Evolutionary conservation across 345 rosid genomes (phyloP).

Genomic region (Moringa oleifera): DNA sequence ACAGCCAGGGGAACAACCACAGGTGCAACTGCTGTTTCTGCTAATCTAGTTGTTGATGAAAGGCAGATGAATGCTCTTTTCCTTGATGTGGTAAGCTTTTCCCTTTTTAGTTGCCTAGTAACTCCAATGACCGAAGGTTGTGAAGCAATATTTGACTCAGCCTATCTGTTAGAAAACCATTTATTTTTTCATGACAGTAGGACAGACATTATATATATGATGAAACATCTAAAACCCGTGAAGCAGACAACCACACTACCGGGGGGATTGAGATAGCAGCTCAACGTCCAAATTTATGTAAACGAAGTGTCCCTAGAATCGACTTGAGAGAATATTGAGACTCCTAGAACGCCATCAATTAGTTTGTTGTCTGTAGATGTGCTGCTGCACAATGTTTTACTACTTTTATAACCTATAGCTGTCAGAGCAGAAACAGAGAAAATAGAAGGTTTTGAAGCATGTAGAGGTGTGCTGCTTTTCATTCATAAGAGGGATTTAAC

Average conservation of each 20-base stretch:
- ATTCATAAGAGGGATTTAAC: too few relatives aligned
- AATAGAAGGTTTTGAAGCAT: too few relatives aligned
- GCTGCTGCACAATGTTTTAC: neutral
- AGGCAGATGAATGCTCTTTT: constrained; percentile 98
- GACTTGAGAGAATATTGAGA: too few relatives aligned
- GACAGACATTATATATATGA: too few relatives aligned
- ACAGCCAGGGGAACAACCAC: constrained; percentile 66
- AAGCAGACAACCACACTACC: neutral
- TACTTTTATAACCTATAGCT: too few relatives aligned
- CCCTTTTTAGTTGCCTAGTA: neutral
- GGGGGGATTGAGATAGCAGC: neutral
- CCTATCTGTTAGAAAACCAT: too few relatives aligned
- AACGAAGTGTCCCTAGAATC: neutral
- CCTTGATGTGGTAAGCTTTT: constrained; percentile 72
- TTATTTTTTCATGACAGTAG: too few relatives aligned
- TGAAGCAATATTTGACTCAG: too few relatives aligned
- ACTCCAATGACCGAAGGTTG: too few relatives aligned
- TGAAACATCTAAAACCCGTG: neutral
- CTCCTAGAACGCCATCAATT: neutral
- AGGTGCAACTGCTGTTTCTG: constrained; percentile 78
- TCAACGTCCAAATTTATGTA: neutral
- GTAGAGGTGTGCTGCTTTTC: too few relatives aligned
- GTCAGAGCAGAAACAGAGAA: too few relatives aligned
- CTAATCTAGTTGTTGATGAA: constrained; percentile 79
- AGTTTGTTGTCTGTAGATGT: neutral